Evolutionary conservation across 225 moss, liverwort and hornwort genomes (phyloP).

Genomic region (Takakia lepidozioides): DNA sequence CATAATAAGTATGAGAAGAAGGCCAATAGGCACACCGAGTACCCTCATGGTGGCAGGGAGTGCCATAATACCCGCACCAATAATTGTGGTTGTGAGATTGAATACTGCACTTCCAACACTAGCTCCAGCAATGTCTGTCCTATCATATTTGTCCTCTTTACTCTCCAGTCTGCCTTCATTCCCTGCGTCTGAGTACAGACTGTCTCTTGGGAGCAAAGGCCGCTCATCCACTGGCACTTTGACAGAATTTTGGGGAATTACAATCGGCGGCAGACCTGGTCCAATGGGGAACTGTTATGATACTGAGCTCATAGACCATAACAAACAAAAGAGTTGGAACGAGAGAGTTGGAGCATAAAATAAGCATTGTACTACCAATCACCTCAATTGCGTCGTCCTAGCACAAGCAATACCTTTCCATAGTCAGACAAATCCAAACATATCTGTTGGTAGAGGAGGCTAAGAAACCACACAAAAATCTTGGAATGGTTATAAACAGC

Average conservation of each 20-base stretch:
- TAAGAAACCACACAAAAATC: no score
- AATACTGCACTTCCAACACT: constrained; percentile 83
- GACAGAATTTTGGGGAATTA: constrained; percentile 4
- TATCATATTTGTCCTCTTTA: constrained; percentile 1
- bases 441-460: no score
- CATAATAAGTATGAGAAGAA: constrained; percentile 56
- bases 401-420: no score
- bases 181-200: constrained; percentile 10
- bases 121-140: constrained; percentile 33
- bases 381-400: no score
- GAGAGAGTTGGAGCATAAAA: no score
- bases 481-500: no score
- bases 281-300: no score
- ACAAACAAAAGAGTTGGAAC: no score
- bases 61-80: constrained; percentile 97
- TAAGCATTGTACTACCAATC: no score
- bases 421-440: no score
- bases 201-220: constrained; percentile 19
- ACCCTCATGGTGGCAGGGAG: constrained; percentile 85
- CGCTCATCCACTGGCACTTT: constrained; percentile 35
- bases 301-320: no score
- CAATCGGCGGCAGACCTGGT: constrained; percentile 7
- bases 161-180: background rate
- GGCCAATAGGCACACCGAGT: constrained; percentile 57
- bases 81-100: constrained; percentile 84